Evolutionary conservation across 164 flowering plant species (phyloP), one percentile per base, ranked within the genome.

Genomic region (Kingdonia uniflora): DNA sequence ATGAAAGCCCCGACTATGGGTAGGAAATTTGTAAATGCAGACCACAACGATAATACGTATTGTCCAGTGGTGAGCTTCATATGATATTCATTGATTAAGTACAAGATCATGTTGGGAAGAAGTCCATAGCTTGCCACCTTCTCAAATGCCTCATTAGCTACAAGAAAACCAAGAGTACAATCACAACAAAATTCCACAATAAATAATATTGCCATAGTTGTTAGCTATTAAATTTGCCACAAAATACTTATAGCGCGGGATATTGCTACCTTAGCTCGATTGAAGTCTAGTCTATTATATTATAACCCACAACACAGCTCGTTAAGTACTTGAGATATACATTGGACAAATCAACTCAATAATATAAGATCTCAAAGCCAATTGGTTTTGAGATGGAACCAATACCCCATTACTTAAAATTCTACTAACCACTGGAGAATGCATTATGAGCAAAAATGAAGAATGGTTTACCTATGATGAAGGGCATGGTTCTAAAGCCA

Each of bases 91-190:
- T 14, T 53, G 57, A 71, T 80, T 61, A 80, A 56, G 47, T 82
- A 87, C 2, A 77, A 26, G 11, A 82, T 77, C 92, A 84, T 81
- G 57, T 82, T 80, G 38, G 92, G 76, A 38, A 66, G 25, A 17
- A 80, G 45, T 44, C 95, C 92, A 57, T 65, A 75, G 55, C 82
- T 81, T 19, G 84, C 80, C 48, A 81, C 77, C 68, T 69, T 82
- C 77, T 85, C 95, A 59, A 82, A 73, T 14, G 80, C 68, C 42
- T 85, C 90, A 63, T 85, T 85, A 22, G 70, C 90, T 82, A 65
- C 19, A 26, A 17, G 29, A 42, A 1, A 1, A 10, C 39, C 14
- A 24, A 13, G 14, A 23, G 49, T 29, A 19, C 44, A 52, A 26
- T 19, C 12, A 20, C 2, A 23, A 21, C 7, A 2, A 44, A 42